Evolutionary conservation across 2,329 filamentous ascomycete species (phyloP).

Genomic region (Aspergillus fischeri): DNA sequence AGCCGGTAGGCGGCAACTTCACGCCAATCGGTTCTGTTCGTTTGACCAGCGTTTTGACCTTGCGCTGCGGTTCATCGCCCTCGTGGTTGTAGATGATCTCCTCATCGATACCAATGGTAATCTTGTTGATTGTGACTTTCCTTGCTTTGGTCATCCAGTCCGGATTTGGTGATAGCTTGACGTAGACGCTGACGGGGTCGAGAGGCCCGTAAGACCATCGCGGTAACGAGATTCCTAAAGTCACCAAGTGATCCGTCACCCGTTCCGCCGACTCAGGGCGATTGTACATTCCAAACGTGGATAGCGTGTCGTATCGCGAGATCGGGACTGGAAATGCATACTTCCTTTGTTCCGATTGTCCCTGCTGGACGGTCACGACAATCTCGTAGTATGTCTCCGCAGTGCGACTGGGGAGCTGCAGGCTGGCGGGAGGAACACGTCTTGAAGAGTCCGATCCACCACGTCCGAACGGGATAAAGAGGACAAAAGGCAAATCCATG

Average conservation of each 20-base stretch:
- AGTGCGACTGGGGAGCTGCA: conserved; percentile 87
- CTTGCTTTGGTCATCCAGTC: conserved; percentile 89
- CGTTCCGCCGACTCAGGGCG: conserved; percentile 83
- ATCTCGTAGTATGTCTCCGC: conserved; percentile 97
- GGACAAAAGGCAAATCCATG: conserved; percentile 95
- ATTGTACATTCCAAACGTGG: conserved; percentile 99
- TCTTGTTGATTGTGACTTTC: conserved; percentile 88
- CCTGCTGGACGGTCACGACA: conserved; percentile 92
- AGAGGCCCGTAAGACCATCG: conserved; percentile 95
- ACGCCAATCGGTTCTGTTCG: conserved; percentile 76
- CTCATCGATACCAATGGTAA: conserved; percentile 91
- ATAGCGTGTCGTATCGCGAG: conserved; percentile 90
- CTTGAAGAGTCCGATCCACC: conserved; percentile 86
- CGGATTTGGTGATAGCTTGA: conserved; percentile 86
- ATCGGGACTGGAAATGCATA: conserved; percentile 88
- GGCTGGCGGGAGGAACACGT: conserved; percentile 83
- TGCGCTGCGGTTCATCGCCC: conserved; percentile 88
- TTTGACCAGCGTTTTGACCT: conserved; percentile 80
- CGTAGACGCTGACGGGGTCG: conserved; percentile 93
- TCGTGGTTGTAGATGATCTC: conserved; percentile 99
- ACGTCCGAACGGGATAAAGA: conserved; percentile 93
- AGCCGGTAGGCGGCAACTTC: conserved; percentile 85
- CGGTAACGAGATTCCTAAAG: conserved; percentile 84
- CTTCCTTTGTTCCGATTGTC: conserved; percentile 79
- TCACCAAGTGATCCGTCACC: conserved; percentile 85